Evolutionary conservation across 768 basidiomycete species (phyloP), one percentile per base, ranked within the genome.

Genomic region (Boletus sp.): DNA sequence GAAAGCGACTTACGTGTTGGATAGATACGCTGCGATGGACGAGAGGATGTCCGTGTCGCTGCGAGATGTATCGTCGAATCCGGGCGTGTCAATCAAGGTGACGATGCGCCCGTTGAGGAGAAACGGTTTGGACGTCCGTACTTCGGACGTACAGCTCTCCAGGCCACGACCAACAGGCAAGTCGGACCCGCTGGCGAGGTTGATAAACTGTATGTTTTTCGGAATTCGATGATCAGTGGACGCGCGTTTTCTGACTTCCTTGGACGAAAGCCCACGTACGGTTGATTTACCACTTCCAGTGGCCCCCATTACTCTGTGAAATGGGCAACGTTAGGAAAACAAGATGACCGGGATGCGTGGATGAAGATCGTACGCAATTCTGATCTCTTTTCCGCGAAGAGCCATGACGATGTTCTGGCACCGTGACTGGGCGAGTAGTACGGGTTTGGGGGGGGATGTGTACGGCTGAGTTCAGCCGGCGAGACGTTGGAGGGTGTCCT

Each of bases 131-230:
- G 79, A 70, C 4, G 74, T 66, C 50, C 77, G 72, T 1, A 84
- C 76, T 10, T 69, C 68, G 42, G 64, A 70, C 0, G 83, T 84
- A 57, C 79, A 83, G 15, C 82, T 84, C 50, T 77, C 69, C 30
- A 82, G 68, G 5, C 74, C 73, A 5, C 61, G 64, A 21, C 81
- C 80, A 15, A 83, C 74, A 14, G 69, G 69, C 21, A 83, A 60
- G 38, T 70, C 62, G 10, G 79, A 79, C 11, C 78, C 79, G 59
- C 81, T 83, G 44, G 75, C 69, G 7, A 75, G 60, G 56, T 83
- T 83, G 64, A 83, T 79, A 51, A 84, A 82, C 83, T 83, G 55
- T 23, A 4, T n/a, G n/a, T n/a, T n/a, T n/a, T n/a, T n/a, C n/a
- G 7, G 17, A 17, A 43, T 14, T 6, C 42, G 32, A 47, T 17